phyloP scores from a whole-genome alignment of 495 filamentous ascomycete species.

The Podospora pseudopauciseta region DNA sequence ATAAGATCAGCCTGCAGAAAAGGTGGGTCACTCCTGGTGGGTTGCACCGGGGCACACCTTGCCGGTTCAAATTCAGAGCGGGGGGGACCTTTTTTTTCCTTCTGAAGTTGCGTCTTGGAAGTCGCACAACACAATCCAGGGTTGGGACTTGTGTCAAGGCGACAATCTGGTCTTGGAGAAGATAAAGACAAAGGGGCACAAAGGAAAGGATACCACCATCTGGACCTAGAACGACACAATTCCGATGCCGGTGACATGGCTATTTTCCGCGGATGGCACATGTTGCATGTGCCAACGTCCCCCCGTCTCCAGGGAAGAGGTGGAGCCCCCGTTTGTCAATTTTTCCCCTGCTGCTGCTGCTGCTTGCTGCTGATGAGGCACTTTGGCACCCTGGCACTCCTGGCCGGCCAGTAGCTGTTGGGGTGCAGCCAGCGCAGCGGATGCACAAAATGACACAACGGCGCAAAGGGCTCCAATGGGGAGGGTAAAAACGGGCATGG shows the following conservation, averaged over 20 bases:
- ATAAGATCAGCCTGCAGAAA: constrained; percentile 32
- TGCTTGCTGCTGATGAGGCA: neutral
- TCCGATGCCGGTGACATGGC: neutral
- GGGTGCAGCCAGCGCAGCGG: neutral
- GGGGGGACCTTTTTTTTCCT: neutral
- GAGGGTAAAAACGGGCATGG: neutral
- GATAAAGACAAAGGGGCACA: neutral
- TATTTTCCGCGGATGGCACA: neutral
- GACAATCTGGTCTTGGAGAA: neutral
- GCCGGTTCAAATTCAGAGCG: neutral
- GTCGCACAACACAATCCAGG: neutral
- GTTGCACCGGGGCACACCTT: neutral
- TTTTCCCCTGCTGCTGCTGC: neutral
- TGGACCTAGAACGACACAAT: neutral
- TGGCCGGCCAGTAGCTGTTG: neutral
- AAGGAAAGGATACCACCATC: neutral
- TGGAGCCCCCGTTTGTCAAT: neutral
- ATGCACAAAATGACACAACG: neutral
- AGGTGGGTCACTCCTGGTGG: neutral
- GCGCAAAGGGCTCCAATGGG: neutral
- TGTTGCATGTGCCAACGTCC: neutral
- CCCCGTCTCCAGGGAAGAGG: neutral
- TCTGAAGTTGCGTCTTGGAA: neutral
- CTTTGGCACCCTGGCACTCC: neutral
- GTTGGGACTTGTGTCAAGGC: neutral